These are phyloP conservation scores for Trichoderma cornu-damae DNA, from an alignment of 2,329 filamentous ascomycete species.

Conservation along the genomic window DNA sequence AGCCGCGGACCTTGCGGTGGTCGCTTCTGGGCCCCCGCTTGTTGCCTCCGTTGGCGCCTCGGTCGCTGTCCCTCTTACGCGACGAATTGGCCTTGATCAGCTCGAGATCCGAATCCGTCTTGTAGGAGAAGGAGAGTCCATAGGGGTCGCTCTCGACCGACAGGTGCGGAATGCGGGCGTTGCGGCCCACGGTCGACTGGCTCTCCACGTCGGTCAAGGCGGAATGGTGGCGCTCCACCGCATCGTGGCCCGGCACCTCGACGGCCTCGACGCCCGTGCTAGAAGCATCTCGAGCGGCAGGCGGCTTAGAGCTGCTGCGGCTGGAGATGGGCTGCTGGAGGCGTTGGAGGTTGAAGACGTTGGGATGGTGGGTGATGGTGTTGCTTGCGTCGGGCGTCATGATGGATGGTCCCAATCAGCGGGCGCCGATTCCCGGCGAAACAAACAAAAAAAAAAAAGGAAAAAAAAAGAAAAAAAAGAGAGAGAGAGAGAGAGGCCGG, in stretches of 20 bases:
- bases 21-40: constrained; percentile 29
- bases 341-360: constrained; percentile 40
- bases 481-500: too few species aligned
- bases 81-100: constrained; percentile 76
- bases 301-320: constrained; percentile 29
- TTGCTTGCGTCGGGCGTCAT: constrained; percentile 42
- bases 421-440: not conserved
- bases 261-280: constrained; percentile 45
- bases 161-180: constrained; percentile 51
- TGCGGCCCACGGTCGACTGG: constrained; percentile 35
- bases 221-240: constrained; percentile 41
- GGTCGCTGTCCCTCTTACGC: constrained; percentile 58
- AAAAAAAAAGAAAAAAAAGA: not conserved
- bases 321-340: constrained; percentile 26
- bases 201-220: constrained; percentile 45
- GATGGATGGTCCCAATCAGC: not conserved
- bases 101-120: constrained; percentile 69
- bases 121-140: constrained; percentile 69
- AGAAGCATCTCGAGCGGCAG: constrained; percentile 32
- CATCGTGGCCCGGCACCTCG: constrained; percentile 32
- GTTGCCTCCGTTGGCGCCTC: constrained; percentile 21
- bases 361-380: constrained; percentile 42
- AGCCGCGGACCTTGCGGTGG: constrained; percentile 62
- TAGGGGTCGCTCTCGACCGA: constrained; percentile 71
- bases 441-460: not conserved